These are phyloP conservation scores for Erodium moschatum DNA, from an alignment of 441 rosid genomes.

Conservation along the genomic window DNA sequence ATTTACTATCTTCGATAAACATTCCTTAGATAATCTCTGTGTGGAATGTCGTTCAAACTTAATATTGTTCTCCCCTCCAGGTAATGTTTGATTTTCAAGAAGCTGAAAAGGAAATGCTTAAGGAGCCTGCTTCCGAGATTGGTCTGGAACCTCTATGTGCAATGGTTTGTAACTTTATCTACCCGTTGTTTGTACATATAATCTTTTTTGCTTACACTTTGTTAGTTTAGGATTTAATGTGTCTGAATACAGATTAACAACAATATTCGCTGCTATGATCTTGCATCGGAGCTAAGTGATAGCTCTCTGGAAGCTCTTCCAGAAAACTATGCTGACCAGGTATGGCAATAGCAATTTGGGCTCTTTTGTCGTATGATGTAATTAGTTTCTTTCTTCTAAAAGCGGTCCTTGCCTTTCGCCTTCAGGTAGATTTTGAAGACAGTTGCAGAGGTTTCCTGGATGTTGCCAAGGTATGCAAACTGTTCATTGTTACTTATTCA, in stretches of 20 bases:
- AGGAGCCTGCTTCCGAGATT: slow-evolving; percentile 87
- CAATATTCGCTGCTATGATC: slow-evolving; percentile 96
- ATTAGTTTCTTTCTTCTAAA: slow-evolving; percentile 4
- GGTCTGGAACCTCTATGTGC: slow-evolving; percentile 96
- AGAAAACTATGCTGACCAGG: slow-evolving; percentile 93
- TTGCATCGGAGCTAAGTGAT: slow-evolving; percentile 88
- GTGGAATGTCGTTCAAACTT: neutral
- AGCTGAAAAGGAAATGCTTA: slow-evolving; percentile 79
- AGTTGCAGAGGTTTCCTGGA: slow-evolving; percentile 97
- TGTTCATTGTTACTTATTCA: neutral
- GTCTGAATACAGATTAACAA: slow-evolving; percentile 59
- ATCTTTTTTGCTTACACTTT: slow-evolving; percentile 10
- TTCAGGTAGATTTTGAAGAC: slow-evolving; percentile 89
- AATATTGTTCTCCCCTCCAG: slow-evolving; percentile 32
- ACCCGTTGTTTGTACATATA: slow-evolving; percentile 14
- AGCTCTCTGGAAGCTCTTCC: slow-evolving; percentile 94
- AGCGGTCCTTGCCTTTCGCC: slow-evolving; percentile 16
- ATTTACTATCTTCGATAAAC: neutral
- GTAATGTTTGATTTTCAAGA: slow-evolving; percentile 99
- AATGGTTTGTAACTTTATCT: slow-evolving; percentile 50
- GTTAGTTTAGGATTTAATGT: slow-evolving; percentile 10
- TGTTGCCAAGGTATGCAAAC: slow-evolving; percentile 74
- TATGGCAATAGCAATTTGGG: slow-evolving; percentile 17
- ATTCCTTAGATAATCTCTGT: slow-evolving; percentile 6
- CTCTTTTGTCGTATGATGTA: neutral